Conservation (phyloP, 2,329 filamentous ascomycete genomes). For the Zymoseptoria crescenta region DNA sequence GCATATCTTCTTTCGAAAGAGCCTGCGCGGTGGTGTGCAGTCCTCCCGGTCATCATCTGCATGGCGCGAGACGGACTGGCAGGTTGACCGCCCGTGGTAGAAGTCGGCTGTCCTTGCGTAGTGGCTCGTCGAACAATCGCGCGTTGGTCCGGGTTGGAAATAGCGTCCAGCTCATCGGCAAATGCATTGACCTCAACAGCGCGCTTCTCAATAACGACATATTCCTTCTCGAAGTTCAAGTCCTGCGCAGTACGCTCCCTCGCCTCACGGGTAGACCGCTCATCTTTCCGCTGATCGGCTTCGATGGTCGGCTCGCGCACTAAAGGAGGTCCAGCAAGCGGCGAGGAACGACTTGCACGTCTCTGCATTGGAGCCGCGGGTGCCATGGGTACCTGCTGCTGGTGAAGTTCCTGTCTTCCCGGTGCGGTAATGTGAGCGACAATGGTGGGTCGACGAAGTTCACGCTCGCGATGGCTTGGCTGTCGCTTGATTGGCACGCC, state of each 20-base stretch:
- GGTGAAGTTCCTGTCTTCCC: constrained; percentile 31
- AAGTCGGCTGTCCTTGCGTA: constrained; percentile 63
- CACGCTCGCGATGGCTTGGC: constrained; percentile 34
- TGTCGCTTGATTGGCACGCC: constrained; percentile 25
- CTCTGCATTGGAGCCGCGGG: constrained; percentile 44
- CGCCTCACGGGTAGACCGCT: constrained; percentile 35
- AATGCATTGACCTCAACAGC: constrained; percentile 96
- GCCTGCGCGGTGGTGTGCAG: constrained; percentile 64
- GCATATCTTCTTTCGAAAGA: constrained; percentile 79
- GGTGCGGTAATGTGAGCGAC: constrained; percentile 40
- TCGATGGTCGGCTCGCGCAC: constrained; percentile 38
- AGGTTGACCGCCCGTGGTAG: constrained; percentile 58
- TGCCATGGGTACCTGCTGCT: constrained; percentile 19
- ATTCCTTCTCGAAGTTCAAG: constrained; percentile 83
- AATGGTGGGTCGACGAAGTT: constrained; percentile 37
- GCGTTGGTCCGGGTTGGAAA: constrained; percentile 52
- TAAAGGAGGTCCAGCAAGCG: constrained; percentile 35
- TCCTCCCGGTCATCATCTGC: constrained; percentile 62
- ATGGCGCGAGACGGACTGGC: constrained; percentile 64
- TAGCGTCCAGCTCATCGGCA: constrained; percentile 82
- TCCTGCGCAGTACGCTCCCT: constrained; percentile 70
- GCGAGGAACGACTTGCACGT: constrained; percentile 47
- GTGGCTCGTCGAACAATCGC: constrained; percentile 68
- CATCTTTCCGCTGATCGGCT: constrained; percentile 10
- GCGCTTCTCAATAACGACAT: constrained; percentile 90